Percentiles rank a stretch among this genome's conserved stretches.
Evolutionary conservation across 306 rosid genomes (phyloP).

Genomic region (Corylus avellana): DNA sequence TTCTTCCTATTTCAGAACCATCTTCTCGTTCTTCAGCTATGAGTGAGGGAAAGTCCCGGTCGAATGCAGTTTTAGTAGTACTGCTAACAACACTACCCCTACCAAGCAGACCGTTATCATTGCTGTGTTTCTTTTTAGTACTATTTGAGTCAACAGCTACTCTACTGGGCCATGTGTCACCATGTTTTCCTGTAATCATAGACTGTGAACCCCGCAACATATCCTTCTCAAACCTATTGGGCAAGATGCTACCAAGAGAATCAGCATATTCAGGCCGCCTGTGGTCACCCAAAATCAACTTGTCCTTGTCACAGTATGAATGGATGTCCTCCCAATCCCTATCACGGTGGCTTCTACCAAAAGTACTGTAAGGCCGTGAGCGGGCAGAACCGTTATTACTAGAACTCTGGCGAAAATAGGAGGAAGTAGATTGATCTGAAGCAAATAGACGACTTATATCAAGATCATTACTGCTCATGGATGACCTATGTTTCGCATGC

Average conservation of each 20-base stretch:
- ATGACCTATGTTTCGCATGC: slow-evolving; percentile 3
- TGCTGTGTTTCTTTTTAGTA: background rate
- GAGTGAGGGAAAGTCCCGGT: slow-evolving; percentile 30
- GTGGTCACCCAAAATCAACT: slow-evolving; percentile 14
- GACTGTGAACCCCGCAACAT: slow-evolving; percentile 17
- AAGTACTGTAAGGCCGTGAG: slow-evolving; percentile 25
- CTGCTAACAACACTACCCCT: slow-evolving; percentile 6
- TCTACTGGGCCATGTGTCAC: slow-evolving; percentile 17
- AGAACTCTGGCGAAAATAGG: background rate
- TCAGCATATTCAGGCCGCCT: slow-evolving; percentile 6
- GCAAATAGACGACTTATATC: slow-evolving; percentile 1
- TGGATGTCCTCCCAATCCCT: slow-evolving; percentile 21
- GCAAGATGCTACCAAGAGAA: background rate
- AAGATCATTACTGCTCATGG: slow-evolving; percentile 3
- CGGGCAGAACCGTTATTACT: slow-evolving; percentile 6
- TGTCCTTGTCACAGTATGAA: background rate
- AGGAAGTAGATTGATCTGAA: slow-evolving; percentile 20
- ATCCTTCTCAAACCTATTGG: slow-evolving; percentile 25
- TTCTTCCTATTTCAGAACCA: slow-evolving; percentile 15
- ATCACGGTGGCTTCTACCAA: slow-evolving; percentile 13
- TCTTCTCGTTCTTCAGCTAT: slow-evolving; percentile 17
- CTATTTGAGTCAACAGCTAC: slow-evolving; percentile 13
- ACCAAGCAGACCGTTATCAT: slow-evolving; percentile 9
- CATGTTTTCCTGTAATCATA: slow-evolving; percentile 18
- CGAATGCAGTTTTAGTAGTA: slow-evolving; percentile 10